These are phyloP conservation scores for Xylaria sp. DNA, from an alignment of 2,329 filamentous ascomycete species.

Conservation along the genomic window DNA sequence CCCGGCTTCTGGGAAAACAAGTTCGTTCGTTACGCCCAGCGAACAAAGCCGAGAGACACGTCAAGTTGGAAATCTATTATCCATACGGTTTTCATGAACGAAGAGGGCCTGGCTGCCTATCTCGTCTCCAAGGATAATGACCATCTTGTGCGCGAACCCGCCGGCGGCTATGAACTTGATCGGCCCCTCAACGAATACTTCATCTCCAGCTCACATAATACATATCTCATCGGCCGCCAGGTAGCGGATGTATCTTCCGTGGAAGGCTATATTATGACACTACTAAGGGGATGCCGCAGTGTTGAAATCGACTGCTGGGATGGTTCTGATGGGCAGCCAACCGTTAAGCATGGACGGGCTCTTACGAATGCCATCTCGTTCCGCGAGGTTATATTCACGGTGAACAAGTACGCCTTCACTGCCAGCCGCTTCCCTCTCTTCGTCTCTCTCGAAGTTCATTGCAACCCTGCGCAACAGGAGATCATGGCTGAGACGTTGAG, in stretches of 20 bases:
- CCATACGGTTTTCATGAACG: conserved; percentile 60
- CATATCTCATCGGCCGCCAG: conserved; percentile 87
- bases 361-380: conserved; percentile 87
- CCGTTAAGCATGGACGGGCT: conserved; percentile 86
- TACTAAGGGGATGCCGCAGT: conserved; percentile 86
- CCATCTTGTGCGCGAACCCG: conserved; percentile 56
- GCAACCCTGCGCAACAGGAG: conserved; percentile 73
- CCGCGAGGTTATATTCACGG: conserved; percentile 83
- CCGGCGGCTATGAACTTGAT: conserved; percentile 58
- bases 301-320: conserved; percentile 99
- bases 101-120: conserved; percentile 72
- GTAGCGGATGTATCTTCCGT: conserved; percentile 86
- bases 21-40: conserved; percentile 65
- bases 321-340: conserved; percentile 76
- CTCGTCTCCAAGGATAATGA: conserved; percentile 70
- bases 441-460: conserved; percentile 94
- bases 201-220: conserved; percentile 98
- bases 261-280: conserved; percentile 86
- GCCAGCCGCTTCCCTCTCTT: conserved; percentile 85
- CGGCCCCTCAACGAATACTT: conserved; percentile 93
- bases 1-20: conserved; percentile 61
- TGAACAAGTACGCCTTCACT: conserved; percentile 90
- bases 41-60: conserved; percentile 45
- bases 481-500: conserved; percentile 89
- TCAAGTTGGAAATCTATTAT: conserved; percentile 40